Evolutionary conservation across 495 filamentous ascomycete species (phyloP).

Genomic region (Thozetella sp.): DNA sequence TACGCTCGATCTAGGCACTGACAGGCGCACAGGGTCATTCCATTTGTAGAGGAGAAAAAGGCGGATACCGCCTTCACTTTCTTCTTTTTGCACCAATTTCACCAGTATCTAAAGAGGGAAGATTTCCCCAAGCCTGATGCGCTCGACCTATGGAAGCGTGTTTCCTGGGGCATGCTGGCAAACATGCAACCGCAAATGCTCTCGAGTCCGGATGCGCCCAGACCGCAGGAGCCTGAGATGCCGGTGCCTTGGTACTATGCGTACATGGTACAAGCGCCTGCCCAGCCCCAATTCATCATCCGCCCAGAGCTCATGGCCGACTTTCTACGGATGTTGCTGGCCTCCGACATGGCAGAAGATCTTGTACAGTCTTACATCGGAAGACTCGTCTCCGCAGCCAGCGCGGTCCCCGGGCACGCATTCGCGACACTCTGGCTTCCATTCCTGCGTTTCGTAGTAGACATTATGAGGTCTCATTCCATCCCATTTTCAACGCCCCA

Average conservation of each 20-base stretch:
- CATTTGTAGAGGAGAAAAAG: no score
- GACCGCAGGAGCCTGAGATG: background rate
- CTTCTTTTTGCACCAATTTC: background rate
- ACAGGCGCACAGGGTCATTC: no score
- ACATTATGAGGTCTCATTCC: background rate
- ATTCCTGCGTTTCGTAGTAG: background rate
- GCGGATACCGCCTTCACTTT: background rate
- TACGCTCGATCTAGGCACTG: no score
- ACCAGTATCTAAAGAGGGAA: background rate
- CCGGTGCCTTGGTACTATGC: no score
- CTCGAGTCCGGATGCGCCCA: no score
- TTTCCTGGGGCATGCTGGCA: background rate
- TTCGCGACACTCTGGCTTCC: background rate
- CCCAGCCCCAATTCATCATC: background rate
- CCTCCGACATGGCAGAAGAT: background rate
- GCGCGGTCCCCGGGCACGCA: background rate
- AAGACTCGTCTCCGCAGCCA: background rate
- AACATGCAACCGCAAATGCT: background rate
- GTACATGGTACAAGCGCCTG: background rate
- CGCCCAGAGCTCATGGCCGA: background rate
- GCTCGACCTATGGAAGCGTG: background rate
- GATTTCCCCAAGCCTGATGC: background rate
- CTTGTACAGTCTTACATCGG: background rate
- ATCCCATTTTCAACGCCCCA: background rate
- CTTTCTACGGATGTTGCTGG: background rate